Evolutionary conservation across 2,329 filamentous ascomycete genomes (phyloP), one percentile per base, ranked within the genome.

Genomic region (Colletotrichum tropicale): DNA sequence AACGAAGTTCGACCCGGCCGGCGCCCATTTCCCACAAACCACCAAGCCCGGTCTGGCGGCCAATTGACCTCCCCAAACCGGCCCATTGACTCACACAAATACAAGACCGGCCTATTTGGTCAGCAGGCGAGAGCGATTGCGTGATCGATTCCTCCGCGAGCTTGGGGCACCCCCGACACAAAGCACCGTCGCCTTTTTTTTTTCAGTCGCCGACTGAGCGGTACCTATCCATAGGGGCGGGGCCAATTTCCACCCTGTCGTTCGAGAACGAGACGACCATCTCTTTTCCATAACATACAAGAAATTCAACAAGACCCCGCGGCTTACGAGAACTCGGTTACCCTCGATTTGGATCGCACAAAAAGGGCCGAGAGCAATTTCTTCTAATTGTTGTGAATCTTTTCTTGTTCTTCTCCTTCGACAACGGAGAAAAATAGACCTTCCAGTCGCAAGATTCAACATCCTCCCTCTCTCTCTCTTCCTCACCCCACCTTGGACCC

Each of bases 111-210:
- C 61, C 55, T 34, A 18, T 60, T 66, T 73, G 38, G 70, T 73
- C 70, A 73, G 70, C 75, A 75, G 64, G 60, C 64, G 32, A 68
- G 18, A 43, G 74, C 71, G 71, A 77, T 77, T 77, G 75, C 76
- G 76, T 77, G 76, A 74, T 77, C 66, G 68, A 75, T 74, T 64
- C 66, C 55, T 58, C n/a, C 52, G 43, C 21, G 70, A 60, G 73
- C 70, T 75, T 73, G 64, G 70, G 56, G 69, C 70, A 60, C 34
- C 43, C 62, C 26, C 56, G 64, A 68, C 58, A 67, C 56, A 64
- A 67, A 74, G 64, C 74, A 32, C 74, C 73, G 73, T 52, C 58
- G 48, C 30, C 52, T 34, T 9, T 26, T 48, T 24, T 58, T 30
- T 18, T 30, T 24, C 48, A 58, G 55, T 74, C 70, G 64, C 52